Base-by-base conservation (phyloP, 2,329 filamentous ascomycete genomes). In the Hypoxylon sp. region DNA sequence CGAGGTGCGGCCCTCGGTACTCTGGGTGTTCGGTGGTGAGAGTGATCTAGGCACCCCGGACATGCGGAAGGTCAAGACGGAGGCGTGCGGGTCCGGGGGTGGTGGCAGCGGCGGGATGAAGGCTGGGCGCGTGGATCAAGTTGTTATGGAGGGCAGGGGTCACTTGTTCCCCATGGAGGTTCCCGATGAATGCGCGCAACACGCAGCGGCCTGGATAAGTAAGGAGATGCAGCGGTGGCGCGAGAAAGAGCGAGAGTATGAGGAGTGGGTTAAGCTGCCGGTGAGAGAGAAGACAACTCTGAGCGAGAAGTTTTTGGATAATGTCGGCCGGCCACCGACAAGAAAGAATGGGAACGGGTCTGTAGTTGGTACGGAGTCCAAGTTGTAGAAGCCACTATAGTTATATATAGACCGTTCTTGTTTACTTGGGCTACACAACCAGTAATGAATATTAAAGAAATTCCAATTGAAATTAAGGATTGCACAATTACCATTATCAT, bases 121-220 rank as follows among this genome's bases (percentile, higher is more conserved):
- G n/a, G 86, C 86, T 11, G 93, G 92, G 0, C 84, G 89, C 50
- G 94, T 97, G 1, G 85, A 84, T 62, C 85, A 90, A 71, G 85
- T 92, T 4, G 83, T 89, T 14, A 80, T 96, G 6, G 81, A 91
- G 30, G 86, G 86, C 0, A 84, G 86, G 5, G 94, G 95, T 0
- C 95, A 98, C 79, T 80, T 98, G 46, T 88, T 98, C 30, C 91
- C 95, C 0, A 92, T 97, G 88, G 94, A 97, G 80, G 86, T 88
- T 42, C 92, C 92, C 0, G 82, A 75, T 1, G 84, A 88, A 74
- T 92, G 90, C 69, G 95, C 93, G 1, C 82, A 86, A 64, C 79
- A 86, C 17, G 85, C 87, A 0, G 86, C 85, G 0, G 76, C 78
- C 27, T 93, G 89, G 84, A 79, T 92, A 61, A 83, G 79, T 0